phyloP scores from a whole-genome alignment of 306 rosid species.

The Senna tora region DNA sequence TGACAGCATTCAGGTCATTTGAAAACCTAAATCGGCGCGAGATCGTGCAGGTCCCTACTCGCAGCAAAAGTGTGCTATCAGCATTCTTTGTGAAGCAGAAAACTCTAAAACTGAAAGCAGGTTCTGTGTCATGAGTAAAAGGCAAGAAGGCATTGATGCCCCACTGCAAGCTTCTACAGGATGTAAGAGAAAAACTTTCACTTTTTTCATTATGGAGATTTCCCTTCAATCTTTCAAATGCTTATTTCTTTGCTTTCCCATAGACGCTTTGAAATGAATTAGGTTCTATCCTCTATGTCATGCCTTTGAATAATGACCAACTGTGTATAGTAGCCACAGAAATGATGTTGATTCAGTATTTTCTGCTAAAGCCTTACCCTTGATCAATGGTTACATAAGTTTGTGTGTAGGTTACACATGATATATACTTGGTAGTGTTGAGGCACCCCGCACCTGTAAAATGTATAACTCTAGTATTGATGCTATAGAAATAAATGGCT shows the following conservation, averaged over 20 bases:
- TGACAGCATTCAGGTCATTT: constrained; percentile 74
- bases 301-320: constrained; percentile 56
- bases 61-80: constrained; percentile 90
- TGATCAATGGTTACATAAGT: not conserved
- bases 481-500: not conserved
- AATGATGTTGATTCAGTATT: constrained; percentile 39
- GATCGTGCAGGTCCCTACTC: constrained; percentile 59
- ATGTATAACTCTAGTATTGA: constrained; percentile 30
- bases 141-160: constrained; percentile 26
- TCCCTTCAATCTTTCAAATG: constrained; percentile 11
- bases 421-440: constrained; percentile 29
- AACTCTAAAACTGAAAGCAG: constrained; percentile 58
- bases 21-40: constrained; percentile 67
- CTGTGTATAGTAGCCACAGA: constrained; percentile 43
- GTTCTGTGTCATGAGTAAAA: constrained; percentile 58
- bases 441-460: constrained; percentile 29
- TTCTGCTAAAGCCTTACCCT: constrained; percentile 31
- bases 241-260: constrained; percentile 7
- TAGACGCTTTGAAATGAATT: constrained; percentile 9
- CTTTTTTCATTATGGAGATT: constrained; percentile 2
- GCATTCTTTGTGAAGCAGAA: constrained; percentile 87
- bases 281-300: not conserved
- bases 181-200: constrained; percentile 32
- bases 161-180: constrained; percentile 26
- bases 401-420: constrained; percentile 4